A percentile compares a stretch with the other conserved stretches of the same genome.
phyloP scores from a whole-genome alignment of 768 basidiomycete genomes.

The Xerocomellus amylosporus region DNA sequence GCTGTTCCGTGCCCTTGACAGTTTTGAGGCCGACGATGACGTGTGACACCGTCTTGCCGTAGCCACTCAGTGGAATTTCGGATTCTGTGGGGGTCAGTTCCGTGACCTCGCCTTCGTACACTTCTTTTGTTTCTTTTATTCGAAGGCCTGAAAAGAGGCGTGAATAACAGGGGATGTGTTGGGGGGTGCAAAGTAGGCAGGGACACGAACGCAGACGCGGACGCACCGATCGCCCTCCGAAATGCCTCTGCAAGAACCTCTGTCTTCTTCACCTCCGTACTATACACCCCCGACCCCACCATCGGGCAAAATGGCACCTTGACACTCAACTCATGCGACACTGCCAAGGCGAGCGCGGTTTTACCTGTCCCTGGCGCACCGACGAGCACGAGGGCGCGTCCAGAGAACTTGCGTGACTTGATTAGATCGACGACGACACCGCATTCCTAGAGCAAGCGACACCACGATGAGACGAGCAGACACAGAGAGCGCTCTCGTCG shows the following conservation, averaged over 20 bases:
- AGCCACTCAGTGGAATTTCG: slow-evolving; percentile 95
- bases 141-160: slow-evolving; percentile 57
- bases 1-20: slow-evolving; percentile 87
- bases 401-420: slow-evolving; percentile 90
- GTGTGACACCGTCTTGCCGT: slow-evolving; percentile 98
- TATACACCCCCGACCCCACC: slow-evolving; percentile 98
- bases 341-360: slow-evolving; percentile 92
- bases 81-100: slow-evolving; percentile 95
- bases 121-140: slow-evolving; percentile 99
- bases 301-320: slow-evolving; percentile 99
- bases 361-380: slow-evolving; percentile 98
- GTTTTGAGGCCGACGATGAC: slow-evolving; percentile 96
- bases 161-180: not conserved
- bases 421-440: slow-evolving; percentile 88
- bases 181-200: not conserved
- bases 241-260: slow-evolving; percentile 95
- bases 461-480: too few species aligned
- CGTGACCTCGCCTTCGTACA: slow-evolving; percentile 98
- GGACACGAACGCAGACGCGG: not conserved
- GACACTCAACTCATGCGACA: slow-evolving; percentile 89
- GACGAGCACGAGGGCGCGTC: slow-evolving; percentile 85
- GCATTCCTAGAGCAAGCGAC: slow-evolving; percentile 60
- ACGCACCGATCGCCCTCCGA: slow-evolving; percentile 90
- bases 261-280: slow-evolving; percentile 97
- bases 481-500: not conserved